Evolutionary conservation across 176 grass and related monocot genomes (phyloP), one percentile per base, ranked within the genome.

Genomic region (Musa itinerans): DNA sequence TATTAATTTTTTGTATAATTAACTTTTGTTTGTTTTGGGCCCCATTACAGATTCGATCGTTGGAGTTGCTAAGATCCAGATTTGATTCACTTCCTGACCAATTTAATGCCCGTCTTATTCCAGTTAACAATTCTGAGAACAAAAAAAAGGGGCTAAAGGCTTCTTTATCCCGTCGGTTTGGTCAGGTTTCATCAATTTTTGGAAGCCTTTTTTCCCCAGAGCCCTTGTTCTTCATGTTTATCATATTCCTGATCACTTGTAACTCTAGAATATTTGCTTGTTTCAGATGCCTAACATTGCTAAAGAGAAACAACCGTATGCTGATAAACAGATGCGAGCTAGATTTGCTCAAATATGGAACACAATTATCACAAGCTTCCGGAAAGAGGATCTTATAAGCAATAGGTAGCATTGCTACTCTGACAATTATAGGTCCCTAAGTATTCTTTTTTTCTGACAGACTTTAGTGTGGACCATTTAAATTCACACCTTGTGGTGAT

Each of bases 321-420:
- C n/a, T 70, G 27, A 6, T 70, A 49, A 70, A 70, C 43, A n/a
- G 68, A 70, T 1, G 16, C 68, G 8, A 21, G 90, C 93, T 57
- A 97, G 86, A 73, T 97, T 97, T 87, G 90, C 93, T 85, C 93
- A 97, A 71, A 89, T 97, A 85, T 97, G 93, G 93, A 97, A 97
- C 72, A 77, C 83, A 71, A 97, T 97, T 87, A 82, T 97, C 70
- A 70, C 79, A 26, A 97, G 90, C 75, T 97, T 97, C 77, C 85
- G 90, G 61, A 80, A 90, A 0, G 93, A 97, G 84, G 90, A 97
- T 80, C 93, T 93, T 83, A 97, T 97, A 90, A 76, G 81, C 76
- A 79, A 97, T 53, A 90, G 81, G 93, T 93, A 70, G 53, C 43
- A 80, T 78, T 22, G 72, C 59, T 72, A 22, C 50, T 29, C 6